These are phyloP conservation scores for Globisporangium middletonii DNA, from an alignment of 352 stramenopile species.

Conservation along the genomic window DNA sequence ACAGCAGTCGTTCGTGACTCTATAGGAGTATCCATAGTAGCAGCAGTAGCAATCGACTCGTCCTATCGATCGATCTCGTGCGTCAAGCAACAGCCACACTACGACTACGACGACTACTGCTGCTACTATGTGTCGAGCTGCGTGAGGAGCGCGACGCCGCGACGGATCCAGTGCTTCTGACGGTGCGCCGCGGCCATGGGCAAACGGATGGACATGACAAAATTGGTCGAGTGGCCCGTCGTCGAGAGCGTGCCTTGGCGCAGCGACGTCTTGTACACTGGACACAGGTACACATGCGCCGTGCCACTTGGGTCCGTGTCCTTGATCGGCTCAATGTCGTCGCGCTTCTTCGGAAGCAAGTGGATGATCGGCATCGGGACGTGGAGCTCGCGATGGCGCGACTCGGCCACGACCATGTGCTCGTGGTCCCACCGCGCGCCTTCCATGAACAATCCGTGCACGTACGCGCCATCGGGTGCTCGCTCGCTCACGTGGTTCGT, in stretches of 20 bases:
- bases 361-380: slow-evolving; percentile 84
- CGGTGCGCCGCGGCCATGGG: slow-evolving; percentile 83
- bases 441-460: slow-evolving; percentile 90
- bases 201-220: slow-evolving; percentile 93
- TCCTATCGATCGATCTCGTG: too few relatives aligned
- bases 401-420: slow-evolving; percentile 75
- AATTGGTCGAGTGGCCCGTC: slow-evolving; percentile 94
- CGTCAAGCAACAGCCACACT: too few relatives aligned
- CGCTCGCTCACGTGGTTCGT: slow-evolving; percentile 34
- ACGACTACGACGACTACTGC: too few relatives aligned
- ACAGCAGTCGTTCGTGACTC: too few relatives aligned
- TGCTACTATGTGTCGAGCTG: slow-evolving; percentile 87
- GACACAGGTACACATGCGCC: slow-evolving; percentile 89
- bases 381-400: slow-evolving; percentile 79
- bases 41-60: too few relatives aligned
- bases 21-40: too few relatives aligned
- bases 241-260: slow-evolving; percentile 89
- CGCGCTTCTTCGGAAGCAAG: slow-evolving; percentile 68
- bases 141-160: slow-evolving; percentile 91
- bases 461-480: slow-evolving; percentile 84
- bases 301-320: slow-evolving; percentile 86
- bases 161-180: slow-evolving; percentile 94
- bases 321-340: slow-evolving; percentile 84
- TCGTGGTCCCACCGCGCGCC: slow-evolving; percentile 80
- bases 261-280: slow-evolving; percentile 91